A percentile compares a stretch with the other conserved stretches of the same genome.
These are phyloP conservation scores for Tetrahymena malaccensis DNA, from an alignment of 73 alveolate genomes.

Conservation along the genomic window DNA sequence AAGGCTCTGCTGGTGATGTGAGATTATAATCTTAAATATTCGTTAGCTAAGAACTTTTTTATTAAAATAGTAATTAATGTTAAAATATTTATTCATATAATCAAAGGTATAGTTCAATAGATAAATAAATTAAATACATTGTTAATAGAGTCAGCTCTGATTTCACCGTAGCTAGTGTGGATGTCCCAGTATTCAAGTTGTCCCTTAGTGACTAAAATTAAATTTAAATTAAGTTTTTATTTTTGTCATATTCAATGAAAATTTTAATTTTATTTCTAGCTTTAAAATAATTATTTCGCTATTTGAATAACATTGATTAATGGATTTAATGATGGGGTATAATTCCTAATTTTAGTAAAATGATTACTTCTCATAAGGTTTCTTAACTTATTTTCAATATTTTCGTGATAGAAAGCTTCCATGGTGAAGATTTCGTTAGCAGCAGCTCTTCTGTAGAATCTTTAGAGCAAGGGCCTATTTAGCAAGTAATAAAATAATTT, in stretches of 20 bases:
- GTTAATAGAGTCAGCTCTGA: conserved; percentile 31
- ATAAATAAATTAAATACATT: not conserved
- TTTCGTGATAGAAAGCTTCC: conserved; percentile 38
- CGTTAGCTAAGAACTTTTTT: conserved; percentile 18
- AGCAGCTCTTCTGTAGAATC: conserved; percentile 50
- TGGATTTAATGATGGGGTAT: not conserved
- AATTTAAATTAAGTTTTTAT: too few relatives aligned
- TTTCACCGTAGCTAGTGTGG: conserved; percentile 24
- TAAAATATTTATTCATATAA: not conserved
- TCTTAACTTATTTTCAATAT: conserved; percentile 28
- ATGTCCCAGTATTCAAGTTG: conserved; percentile 35
- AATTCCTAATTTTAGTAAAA: not conserved
- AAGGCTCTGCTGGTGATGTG: conserved; percentile 26
- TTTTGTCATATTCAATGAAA: not conserved
- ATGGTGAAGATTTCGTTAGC: conserved; percentile 37
- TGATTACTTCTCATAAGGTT: not conserved
- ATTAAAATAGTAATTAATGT: not conserved
- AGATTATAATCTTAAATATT: conserved; percentile 3
- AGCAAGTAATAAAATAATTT: not conserved
- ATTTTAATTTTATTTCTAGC: not conserved
- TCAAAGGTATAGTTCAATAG: too few relatives aligned
- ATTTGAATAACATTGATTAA: not conserved
- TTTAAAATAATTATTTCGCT: not conserved
- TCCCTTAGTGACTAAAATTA: conserved; percentile 16
- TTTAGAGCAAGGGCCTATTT: conserved; percentile 20